phyloP scores from a whole-genome alignment of 176 grass and related monocot genomes.

The Metroxylon sagu region DNA sequence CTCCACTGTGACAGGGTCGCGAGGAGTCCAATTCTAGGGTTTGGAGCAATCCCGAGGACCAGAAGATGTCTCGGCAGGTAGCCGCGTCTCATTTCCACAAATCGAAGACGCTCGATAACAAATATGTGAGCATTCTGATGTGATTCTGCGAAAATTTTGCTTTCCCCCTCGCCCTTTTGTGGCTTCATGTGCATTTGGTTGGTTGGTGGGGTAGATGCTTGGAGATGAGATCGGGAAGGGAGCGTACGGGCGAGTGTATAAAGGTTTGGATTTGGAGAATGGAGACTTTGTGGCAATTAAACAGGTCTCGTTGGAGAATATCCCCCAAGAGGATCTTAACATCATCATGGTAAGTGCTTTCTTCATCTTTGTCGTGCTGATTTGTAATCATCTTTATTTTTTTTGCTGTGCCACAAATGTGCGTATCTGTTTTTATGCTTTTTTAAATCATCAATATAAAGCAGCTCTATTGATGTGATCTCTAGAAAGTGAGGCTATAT shows the following conservation, averaged over 20 bases:
- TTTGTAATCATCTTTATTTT: no score
- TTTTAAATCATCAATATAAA: no score
- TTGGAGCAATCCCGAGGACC: constrained; percentile 8
- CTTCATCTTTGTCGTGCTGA: neutral
- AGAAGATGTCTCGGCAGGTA: constrained; percentile 59
- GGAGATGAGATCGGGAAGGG: constrained; percentile 98
- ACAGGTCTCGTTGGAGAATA: constrained; percentile 97
- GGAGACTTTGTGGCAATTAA: constrained; percentile 99
- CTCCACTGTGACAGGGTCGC: neutral
- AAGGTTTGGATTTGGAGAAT: constrained; percentile 92
- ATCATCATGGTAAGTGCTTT: constrained; percentile 71
- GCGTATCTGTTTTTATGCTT: no score
- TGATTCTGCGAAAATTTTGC: neutral
- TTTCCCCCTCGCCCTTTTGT: constrained; percentile 13
- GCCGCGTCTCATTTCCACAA: constrained; percentile 64
- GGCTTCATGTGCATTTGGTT: constrained; percentile 3
- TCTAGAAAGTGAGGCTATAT: no score
- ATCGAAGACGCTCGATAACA: constrained; percentile 94
- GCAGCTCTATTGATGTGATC: no score
- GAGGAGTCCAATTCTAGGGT: constrained; percentile 4
- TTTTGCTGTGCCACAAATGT: no score
- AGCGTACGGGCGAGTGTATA: constrained; percentile 97
- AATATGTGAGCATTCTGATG: constrained; percentile 58
- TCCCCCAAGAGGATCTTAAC: constrained; percentile 92
- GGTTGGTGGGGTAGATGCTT: constrained; percentile 53